Percentiles rank a stretch among this genome's conserved stretches.
Evolutionary conservation across 2,329 filamentous ascomycete genomes (phyloP).

Genomic region (Talaromyces atroroseus): DNA sequence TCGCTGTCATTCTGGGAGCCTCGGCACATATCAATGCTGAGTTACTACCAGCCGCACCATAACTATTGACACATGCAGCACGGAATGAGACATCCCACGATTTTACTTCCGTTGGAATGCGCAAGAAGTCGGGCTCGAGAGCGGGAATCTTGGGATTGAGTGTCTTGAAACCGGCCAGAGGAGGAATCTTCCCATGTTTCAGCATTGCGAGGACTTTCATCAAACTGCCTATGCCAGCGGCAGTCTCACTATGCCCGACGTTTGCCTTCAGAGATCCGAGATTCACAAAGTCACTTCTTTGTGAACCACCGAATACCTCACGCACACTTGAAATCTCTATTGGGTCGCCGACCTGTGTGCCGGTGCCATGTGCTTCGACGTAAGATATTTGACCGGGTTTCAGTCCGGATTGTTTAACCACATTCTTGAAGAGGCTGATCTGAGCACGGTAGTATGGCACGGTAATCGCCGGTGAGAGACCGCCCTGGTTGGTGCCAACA

Average conservation of each 20-base stretch:
- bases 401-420: slow-evolving; percentile 32
- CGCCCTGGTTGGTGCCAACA: slow-evolving; percentile 27
- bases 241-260: slow-evolving; percentile 28
- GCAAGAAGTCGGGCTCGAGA: slow-evolving; percentile 13
- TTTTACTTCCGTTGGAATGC: slow-evolving; percentile 15
- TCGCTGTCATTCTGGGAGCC: neutral
- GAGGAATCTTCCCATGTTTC: slow-evolving; percentile 39
- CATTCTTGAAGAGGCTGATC: slow-evolving; percentile 29
- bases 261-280: slow-evolving; percentile 19
- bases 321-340: slow-evolving; percentile 12
- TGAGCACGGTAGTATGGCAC: slow-evolving; percentile 31
- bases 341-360: slow-evolving; percentile 23
- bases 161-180: slow-evolving; percentile 27
- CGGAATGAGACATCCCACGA: slow-evolving; percentile 17
- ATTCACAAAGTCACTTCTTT: slow-evolving; percentile 11
- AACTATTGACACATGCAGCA: slow-evolving; percentile 5
- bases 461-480: slow-evolving; percentile 24
- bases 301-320: slow-evolving; percentile 2
- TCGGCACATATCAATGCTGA: slow-evolving; percentile 5
- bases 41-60: slow-evolving; percentile 5
- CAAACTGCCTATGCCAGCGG: slow-evolving; percentile 32
- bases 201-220: slow-evolving; percentile 41
- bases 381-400: slow-evolving; percentile 18
- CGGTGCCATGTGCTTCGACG: slow-evolving; percentile 40
- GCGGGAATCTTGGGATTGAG: slow-evolving; percentile 16